These are phyloP conservation scores for Botrytis byssoidea DNA, from an alignment of 2,329 filamentous ascomycete genomes.

Conservation along the genomic window DNA sequence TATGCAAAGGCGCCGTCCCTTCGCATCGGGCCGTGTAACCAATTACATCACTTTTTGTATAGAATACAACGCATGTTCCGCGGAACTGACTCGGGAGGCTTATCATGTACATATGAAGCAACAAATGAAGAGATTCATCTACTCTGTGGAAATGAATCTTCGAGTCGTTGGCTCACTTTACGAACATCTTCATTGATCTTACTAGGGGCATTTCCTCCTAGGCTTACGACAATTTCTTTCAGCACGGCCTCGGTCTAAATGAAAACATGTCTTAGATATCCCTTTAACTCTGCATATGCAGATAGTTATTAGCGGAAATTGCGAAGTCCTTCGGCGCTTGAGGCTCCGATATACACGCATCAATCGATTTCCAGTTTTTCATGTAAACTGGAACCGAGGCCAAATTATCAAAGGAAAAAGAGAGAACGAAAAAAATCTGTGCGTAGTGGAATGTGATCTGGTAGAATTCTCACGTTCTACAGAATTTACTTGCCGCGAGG, in stretches of 20 bases:
- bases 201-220: not conserved
- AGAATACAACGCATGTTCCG: not conserved
- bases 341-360: not conserved
- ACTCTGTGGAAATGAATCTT: not conserved
- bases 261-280: not conserved
- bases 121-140: not conserved
- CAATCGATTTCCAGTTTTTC: not conserved
- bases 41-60: not conserved
- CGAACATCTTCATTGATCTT: not conserved
- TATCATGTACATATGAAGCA: not conserved
- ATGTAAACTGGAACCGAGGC: not conserved
- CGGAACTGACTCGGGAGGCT: not conserved
- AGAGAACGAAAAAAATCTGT: not conserved
- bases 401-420: not conserved
- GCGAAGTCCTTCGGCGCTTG: not conserved
- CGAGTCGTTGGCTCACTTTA: not conserved
- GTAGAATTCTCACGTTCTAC: not conserved
- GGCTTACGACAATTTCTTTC: not conserved
- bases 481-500: not conserved
- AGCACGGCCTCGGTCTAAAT: not conserved
- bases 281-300: not conserved
- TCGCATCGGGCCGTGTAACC: not conserved
- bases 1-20: not conserved
- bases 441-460: not conserved
- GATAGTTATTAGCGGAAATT: not conserved